phyloP scores from a whole-genome alignment of 2,329 filamentous ascomycete species.

The Cordyceps pruinosa region DNA sequence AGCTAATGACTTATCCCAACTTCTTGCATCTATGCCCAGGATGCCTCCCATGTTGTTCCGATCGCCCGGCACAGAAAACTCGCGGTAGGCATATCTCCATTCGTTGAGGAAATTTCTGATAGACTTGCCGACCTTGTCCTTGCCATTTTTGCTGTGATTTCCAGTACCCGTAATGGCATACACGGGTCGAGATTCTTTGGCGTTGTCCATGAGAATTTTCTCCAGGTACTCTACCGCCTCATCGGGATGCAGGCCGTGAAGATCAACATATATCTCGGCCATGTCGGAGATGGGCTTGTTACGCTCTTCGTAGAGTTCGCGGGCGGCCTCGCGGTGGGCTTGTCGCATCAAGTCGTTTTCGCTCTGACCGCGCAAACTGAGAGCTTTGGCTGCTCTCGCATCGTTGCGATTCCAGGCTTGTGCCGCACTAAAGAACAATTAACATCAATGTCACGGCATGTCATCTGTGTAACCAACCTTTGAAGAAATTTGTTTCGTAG shows the following conservation, averaged over 20 bases:
- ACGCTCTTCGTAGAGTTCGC: constrained; percentile 86
- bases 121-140: constrained; percentile 96
- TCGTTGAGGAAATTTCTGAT: constrained; percentile 87
- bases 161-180: constrained; percentile 97
- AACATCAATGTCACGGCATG: background rate
- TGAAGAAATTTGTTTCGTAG: constrained; percentile 95
- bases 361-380: constrained; percentile 88
- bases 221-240: constrained; percentile 94
- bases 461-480: constrained; percentile 52
- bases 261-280: constrained; percentile 81
- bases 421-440: constrained; percentile 54
- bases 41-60: constrained; percentile 74
- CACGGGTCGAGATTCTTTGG: constrained; percentile 63
- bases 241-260: constrained; percentile 97
- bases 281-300: constrained; percentile 55
- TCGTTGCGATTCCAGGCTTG: constrained; percentile 99
- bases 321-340: constrained; percentile 88
- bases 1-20: constrained; percentile 56
- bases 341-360: constrained; percentile 98
- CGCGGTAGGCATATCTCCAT: constrained; percentile 90
- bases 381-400: constrained; percentile 87
- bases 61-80: constrained; percentile 95
- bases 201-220: constrained; percentile 77
- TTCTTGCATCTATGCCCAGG: constrained; percentile 59
- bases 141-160: constrained; percentile 96